These are phyloP conservation scores for Exophiala lecanii-corni DNA, from an alignment of 2,329 filamentous ascomycete species.

Conservation along the genomic window DNA sequence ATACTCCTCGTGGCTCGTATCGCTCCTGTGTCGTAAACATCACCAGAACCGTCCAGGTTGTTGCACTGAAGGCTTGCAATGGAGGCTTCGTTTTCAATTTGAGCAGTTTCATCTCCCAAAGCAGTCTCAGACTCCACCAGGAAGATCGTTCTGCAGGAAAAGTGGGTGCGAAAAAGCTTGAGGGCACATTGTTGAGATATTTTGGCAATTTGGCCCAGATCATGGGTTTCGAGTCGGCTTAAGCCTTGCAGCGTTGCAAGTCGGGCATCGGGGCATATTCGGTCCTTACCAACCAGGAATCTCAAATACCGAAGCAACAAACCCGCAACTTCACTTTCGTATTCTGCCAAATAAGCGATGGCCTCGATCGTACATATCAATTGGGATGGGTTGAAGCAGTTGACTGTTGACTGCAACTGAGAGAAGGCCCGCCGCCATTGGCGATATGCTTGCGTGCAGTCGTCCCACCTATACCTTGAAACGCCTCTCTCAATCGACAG, in stretches of 20 bases:
- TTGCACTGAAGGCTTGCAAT: background rate
- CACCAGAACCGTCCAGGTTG: too few species aligned
- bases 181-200: background rate
- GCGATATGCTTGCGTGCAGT: constrained; percentile 7
- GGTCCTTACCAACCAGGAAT: background rate
- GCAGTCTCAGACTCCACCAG: constrained; percentile 6
- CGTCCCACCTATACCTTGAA: constrained; percentile 1
- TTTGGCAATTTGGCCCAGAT: background rate
- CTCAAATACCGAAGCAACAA: background rate
- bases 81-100: too few species aligned
- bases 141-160: constrained; percentile 2
- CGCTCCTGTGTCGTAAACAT: background rate
- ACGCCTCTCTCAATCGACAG: constrained; percentile 5
- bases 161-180: background rate
- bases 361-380: constrained; percentile 4
- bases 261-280: background rate
- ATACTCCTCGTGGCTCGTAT: constrained; percentile 1
- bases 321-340: constrained; percentile 1
- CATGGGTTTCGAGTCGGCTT: background rate
- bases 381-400: constrained; percentile 1
- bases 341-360: constrained; percentile 3
- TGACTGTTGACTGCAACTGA: constrained; percentile 1
- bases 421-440: constrained; percentile 4
- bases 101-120: background rate
- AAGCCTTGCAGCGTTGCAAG: background rate